Evolutionary conservation across 371 early-diverging fungal genomes (phyloP), one percentile per base, ranked within the genome.

Genomic region (Apophysomyces elegans): DNA sequence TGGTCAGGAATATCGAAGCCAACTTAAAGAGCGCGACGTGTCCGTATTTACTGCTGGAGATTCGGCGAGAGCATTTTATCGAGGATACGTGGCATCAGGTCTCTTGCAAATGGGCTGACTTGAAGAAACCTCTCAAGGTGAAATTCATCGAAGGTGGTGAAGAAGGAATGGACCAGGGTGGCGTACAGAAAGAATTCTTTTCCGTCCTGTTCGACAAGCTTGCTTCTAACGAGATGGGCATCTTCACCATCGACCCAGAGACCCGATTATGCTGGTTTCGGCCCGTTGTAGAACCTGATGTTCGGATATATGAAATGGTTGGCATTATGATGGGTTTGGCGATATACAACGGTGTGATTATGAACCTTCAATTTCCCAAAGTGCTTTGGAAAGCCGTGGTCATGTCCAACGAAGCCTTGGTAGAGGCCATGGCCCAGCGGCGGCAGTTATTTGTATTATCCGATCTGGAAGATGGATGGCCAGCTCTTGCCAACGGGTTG

Each of bases 151-250:
- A 86, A 7, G 89, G 92, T 46, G 95, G 92, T 9, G 97, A 97
- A 74, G 91, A 90, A 66, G 88, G 92, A 77, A 93, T 90, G 62
- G 99, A 98, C 76, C 96, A 92, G 60, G 99, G 99, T 14, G 99
- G 99, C 1, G 85, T 99, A 7, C 91, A 94, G 63, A 97, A 97
- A 67, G 99, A 99, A 63, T 98, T 95, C 90, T 95, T 96, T 74
- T 85, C 92, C 65, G 88, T 97, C 18, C 81, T 98, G 9, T 87
- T 95, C 57, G 90, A 96, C 26, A 93, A 96, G 56, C 79, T 98
- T 26, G 88, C 96, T 71, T 90, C 94, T 69, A 88, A 91, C 8
- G 82, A 92, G 58, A 89, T 90, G 69, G 89, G 88, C 11, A 73
- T 89, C 58, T 89, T 89, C 65, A 70, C 74, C 2, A 76, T 83